phyloP scores from a whole-genome alignment of 2,329 filamentous ascomycete genomes.

The Monascus ruber region DNA sequence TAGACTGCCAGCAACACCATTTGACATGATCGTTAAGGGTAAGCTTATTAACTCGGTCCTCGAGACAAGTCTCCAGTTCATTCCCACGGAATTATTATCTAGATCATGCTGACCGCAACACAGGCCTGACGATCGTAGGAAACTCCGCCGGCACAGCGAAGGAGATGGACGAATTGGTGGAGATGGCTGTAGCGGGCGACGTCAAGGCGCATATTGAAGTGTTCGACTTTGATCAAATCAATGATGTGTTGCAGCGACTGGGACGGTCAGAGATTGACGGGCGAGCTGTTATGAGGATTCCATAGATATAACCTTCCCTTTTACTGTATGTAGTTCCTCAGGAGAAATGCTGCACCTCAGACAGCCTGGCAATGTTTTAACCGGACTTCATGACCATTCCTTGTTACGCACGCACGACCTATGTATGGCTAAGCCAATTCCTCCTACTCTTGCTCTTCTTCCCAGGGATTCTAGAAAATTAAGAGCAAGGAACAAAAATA shows the following conservation, averaged over 20 bases:
- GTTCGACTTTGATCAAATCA: constrained; percentile 22
- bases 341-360: too few relatives aligned
- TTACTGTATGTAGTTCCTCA: background rate
- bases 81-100: background rate
- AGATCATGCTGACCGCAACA: constrained; percentile 2
- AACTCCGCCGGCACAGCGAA: constrained; percentile 35
- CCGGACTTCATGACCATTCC: too few relatives aligned
- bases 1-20: constrained; percentile 34
- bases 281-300: constrained; percentile 25
- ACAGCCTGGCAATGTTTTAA: too few relatives aligned
- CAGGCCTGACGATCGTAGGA: constrained; percentile 34
- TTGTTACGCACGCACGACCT: too few relatives aligned
- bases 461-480: too few relatives aligned
- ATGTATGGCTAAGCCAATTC: too few relatives aligned
- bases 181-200: constrained; percentile 32
- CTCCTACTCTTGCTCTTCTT: too few relatives aligned
- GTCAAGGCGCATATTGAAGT: constrained; percentile 27
- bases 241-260: constrained; percentile 23
- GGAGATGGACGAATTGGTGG: constrained; percentile 37
- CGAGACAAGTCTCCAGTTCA: background rate
- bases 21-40: constrained; percentile 38
- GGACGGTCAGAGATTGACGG: constrained; percentile 27
- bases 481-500: too few relatives aligned
- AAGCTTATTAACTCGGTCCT: background rate
- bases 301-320: constrained; percentile 6